Conservation (phyloP, 176 grass and related monocot genomes). For the Otatea glauca region DNA sequence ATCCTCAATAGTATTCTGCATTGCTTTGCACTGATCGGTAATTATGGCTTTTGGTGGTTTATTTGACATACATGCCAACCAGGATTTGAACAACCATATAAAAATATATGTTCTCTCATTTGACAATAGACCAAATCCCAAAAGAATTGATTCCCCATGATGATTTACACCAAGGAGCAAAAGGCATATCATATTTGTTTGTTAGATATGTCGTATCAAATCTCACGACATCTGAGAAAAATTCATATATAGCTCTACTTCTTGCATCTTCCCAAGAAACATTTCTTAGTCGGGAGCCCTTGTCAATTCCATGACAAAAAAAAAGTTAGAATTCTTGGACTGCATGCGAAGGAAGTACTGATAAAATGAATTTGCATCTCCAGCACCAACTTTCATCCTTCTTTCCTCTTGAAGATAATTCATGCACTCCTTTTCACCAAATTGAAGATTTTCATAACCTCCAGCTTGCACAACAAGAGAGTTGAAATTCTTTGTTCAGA, state of each 20-base stretch:
- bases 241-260: constrained; percentile 1
- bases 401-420: not conserved
- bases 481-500: not conserved
- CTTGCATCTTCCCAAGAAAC: not conserved
- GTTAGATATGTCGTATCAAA: not conserved
- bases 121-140: no score
- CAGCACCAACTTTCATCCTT: not conserved
- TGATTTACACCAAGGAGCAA: no score
- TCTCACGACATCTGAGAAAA: constrained; percentile 4
- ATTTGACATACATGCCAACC: no score
- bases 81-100: no score
- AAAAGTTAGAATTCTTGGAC: no score
- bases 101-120: no score
- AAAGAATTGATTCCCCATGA: no score
- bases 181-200: not conserved
- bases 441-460: no score
- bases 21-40: no score
- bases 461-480: no score
- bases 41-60: no score
- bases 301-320: not conserved
- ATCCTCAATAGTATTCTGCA: no score
- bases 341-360: not conserved
- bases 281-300: not conserved
- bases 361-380: not conserved
- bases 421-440: not conserved